Evolutionary conservation across 495 filamentous ascomycete genomes (phyloP).

Genomic region (Penicillium waksmanii): DNA sequence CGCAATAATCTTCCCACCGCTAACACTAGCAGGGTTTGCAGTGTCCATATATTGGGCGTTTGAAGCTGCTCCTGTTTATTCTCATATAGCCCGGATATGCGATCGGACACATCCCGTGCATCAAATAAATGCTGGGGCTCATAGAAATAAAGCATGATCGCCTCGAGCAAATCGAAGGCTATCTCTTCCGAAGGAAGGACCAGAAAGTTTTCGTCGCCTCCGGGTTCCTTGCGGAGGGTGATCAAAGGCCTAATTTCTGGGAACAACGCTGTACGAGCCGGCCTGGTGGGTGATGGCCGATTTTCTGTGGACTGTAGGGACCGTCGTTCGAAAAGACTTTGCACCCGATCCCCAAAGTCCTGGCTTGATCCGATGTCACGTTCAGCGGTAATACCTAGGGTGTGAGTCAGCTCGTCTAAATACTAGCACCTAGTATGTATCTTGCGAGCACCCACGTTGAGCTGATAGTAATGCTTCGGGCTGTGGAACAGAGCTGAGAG

Average conservation of each 20-base stretch:
- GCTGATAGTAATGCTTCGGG: not conserved
- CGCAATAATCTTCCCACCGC: constrained; percentile 13
- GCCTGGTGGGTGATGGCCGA: not conserved
- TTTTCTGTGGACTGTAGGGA: not conserved
- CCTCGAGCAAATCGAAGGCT: constrained; percentile 9
- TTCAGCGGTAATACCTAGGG: constrained; percentile 8
- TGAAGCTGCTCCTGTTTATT: not conserved
- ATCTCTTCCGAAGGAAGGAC: constrained; percentile 5
- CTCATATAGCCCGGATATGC: constrained; percentile 6
- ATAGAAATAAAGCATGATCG: constrained; percentile 11
- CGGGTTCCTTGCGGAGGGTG: not conserved
- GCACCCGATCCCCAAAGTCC: constrained; percentile 10
- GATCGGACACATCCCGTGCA: constrained; percentile 13
- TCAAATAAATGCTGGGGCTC: constrained; percentile 16
- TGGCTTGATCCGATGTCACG: constrained; percentile 17
- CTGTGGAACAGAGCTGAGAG: not conserved
- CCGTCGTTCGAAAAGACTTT: constrained; percentile 10
- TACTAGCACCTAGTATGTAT: not conserved
- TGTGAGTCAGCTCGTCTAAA: not conserved
- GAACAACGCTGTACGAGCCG: constrained; percentile 4
- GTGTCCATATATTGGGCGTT: not conserved
- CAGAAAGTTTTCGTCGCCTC: not conserved
- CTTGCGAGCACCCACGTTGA: not conserved
- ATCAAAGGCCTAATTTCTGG: not conserved
- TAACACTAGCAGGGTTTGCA: constrained; percentile 10